Evolutionary conservation across 192 early-diverging fungal genomes (phyloP).

Genomic region (Linnemannia schmuckeri): DNA sequence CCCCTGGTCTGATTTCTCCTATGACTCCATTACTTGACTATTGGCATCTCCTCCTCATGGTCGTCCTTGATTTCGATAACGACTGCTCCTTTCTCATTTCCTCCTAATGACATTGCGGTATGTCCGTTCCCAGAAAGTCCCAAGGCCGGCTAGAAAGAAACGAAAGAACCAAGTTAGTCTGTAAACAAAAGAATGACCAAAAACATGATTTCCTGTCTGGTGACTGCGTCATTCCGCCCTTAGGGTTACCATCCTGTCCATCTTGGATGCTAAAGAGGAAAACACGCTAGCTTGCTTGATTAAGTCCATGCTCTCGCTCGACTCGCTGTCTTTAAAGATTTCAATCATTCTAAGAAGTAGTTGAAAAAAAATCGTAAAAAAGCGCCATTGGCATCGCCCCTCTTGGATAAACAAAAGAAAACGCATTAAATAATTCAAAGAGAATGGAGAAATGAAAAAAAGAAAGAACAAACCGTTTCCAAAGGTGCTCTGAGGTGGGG

Average conservation of each 20-base stretch:
- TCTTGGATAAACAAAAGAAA: neutral
- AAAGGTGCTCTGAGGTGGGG: slow-evolving; percentile 32
- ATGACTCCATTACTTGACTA: neutral
- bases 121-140: neutral
- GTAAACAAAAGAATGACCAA: neutral
- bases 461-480: slow-evolving; percentile 54
- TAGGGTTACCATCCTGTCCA: slow-evolving; percentile 31
- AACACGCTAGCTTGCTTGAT: slow-evolving; percentile 23
- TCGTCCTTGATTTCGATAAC: slow-evolving; percentile 2
- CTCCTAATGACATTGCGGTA: neutral
- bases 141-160: neutral
- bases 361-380: neutral
- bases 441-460: neutral
- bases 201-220: neutral
- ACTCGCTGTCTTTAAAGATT: neutral
- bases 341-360: slow-evolving; percentile 18
- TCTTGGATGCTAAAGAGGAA: slow-evolving; percentile 22
- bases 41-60: neutral
- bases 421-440: neutral
- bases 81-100: neutral
- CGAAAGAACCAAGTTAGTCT: slow-evolving; percentile 1
- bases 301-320: slow-evolving; percentile 12
- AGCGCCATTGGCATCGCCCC: slow-evolving; percentile 23
- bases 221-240: neutral
- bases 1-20: neutral